These are phyloP conservation scores for Fimicolochytrium jonesii DNA, from an alignment of 192 early-diverging fungal genomes.

Conservation along the genomic window DNA sequence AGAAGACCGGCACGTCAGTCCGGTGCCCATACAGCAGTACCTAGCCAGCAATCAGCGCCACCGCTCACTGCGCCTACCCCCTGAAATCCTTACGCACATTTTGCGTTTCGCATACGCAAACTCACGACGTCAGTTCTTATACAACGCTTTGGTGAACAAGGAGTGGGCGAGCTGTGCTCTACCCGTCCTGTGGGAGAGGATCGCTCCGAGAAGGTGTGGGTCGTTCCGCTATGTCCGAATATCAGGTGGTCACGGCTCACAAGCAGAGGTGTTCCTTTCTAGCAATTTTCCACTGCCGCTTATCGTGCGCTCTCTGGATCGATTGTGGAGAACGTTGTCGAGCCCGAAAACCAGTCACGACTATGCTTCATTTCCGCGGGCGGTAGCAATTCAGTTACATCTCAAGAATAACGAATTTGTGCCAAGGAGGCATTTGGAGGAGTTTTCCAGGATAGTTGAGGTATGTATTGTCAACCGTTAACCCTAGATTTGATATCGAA, in stretches of 20 bases:
- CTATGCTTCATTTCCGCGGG: conserved; percentile 21
- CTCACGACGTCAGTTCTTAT: conserved; percentile 18
- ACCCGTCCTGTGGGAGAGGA: conserved; percentile 23
- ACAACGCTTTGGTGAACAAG: conserved; percentile 8
- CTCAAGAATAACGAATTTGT: conserved; percentile 20
- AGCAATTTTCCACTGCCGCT: conserved; percentile 20
- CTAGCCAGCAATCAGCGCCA: too few relatives aligned
- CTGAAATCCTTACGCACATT: conserved; percentile 20
- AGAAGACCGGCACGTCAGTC: too few relatives aligned
- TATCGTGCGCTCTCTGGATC: conserved; percentile 15
- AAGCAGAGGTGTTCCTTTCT: background rate
- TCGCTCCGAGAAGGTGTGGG: conserved; percentile 23
- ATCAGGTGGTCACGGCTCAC: too few relatives aligned
- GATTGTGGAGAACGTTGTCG: conserved; percentile 11
- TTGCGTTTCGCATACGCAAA: conserved; percentile 15
- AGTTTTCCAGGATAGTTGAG: conserved; percentile 15
- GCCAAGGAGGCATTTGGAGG: conserved; percentile 1
- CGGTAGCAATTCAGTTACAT: conserved; percentile 14
- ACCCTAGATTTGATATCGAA: too few relatives aligned
- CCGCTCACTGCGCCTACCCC: conserved; percentile 11
- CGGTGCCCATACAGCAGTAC: too few relatives aligned
- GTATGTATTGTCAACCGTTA: background rate
- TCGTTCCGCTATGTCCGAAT: too few relatives aligned
- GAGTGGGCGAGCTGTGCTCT: conserved; percentile 20
- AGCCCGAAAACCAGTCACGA: conserved; percentile 5